Base-by-base conservation (phyloP, 352 stramenopile species). In the Aphanomyces cochlioides region DNA sequence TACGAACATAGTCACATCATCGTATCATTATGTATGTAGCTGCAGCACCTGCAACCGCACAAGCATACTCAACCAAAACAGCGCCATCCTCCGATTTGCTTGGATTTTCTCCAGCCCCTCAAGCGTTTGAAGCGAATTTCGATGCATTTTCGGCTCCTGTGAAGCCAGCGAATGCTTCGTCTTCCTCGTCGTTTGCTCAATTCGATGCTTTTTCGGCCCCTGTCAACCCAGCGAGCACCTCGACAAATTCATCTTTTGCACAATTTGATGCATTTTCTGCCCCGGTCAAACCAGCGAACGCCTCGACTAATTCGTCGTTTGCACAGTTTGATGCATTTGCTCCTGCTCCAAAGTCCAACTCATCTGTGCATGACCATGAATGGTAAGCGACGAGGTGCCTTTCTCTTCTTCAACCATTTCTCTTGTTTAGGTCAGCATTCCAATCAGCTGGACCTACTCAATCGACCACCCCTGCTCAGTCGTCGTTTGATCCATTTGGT, bases 61-160 rank as follows among this genome's bases (percentile, higher is more conserved):
- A 53, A n/a, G 10, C 17, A 65, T 90, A 57, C 74, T 92, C 19
- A 83, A 89, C 72, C 88, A 88, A 73, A 73, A 13, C 77, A 36
- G 61, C 75, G n/a, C 73, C 82, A 15, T 61, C 69, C 1, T 17
- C 76, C 34, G 56, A 75, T 7, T 69, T 74, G 28, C 28, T 28
- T 28, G 28, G 28, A 28, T 28, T 28, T 28, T 75, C 81, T 17
- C 17, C 67, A 3, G 21, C 73, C 19, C 36, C 56, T 7, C 2
- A 66, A 10, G 12, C 59, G 1, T 74, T 66, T 37, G 64, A 71
- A 70, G 56, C 68, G 12, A 66, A 57, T 19, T 76, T 74, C 28
- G 74, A 67, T 66, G 56, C 69, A 3, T 75, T 75, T 38, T 67
- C 66, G 1, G 66, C 54, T 7, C 60, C 60, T 12, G 47, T 66